Percentiles rank a stretch among this genome's conserved stretches.
Evolutionary conservation across 768 basidiomycete genomes (phyloP).

Genomic region (Rhodosporidiobolus odoratus): DNA sequence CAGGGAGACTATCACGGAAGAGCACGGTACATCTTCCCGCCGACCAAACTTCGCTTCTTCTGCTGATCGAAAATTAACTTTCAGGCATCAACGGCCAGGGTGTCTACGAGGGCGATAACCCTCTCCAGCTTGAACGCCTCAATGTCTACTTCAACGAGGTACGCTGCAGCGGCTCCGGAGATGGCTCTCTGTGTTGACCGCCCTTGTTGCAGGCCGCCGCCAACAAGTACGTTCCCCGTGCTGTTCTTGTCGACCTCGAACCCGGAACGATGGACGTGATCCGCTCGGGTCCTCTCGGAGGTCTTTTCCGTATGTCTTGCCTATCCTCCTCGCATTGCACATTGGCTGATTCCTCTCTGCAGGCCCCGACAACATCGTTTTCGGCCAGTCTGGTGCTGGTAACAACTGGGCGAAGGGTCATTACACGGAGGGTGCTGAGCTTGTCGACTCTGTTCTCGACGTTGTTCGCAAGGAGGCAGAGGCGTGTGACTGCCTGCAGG

Average conservation of each 20-base stretch:
- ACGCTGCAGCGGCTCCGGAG: slow-evolving; percentile 47
- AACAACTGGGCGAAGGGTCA: slow-evolving; percentile 98
- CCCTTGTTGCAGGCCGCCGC: slow-evolving; percentile 53
- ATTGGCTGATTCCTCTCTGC: not conserved
- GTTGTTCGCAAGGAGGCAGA: slow-evolving; percentile 99
- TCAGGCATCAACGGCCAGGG: slow-evolving; percentile 27
- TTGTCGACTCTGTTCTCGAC: slow-evolving; percentile 95
- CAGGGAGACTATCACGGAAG: slow-evolving; percentile 93
- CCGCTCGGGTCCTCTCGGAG: slow-evolving; percentile 52
- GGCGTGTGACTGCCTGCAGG: slow-evolving; percentile 93
- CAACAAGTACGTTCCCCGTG: slow-evolving; percentile 97
- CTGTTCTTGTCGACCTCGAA: slow-evolving; percentile 94
- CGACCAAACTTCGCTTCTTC: not conserved
- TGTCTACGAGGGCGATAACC: slow-evolving; percentile 79
- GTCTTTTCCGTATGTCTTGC: slow-evolving; percentile 77
- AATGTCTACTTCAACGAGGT: slow-evolving; percentile 94
- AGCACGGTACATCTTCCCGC: slow-evolving; percentile 60
- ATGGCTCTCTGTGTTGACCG: not conserved
- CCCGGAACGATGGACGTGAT: slow-evolving; percentile 63
- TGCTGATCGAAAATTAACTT: not conserved
- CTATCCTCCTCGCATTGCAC: not conserved
- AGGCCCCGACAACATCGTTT: slow-evolving; percentile 57
- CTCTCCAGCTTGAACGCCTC: slow-evolving; percentile 94
- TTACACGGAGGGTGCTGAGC: slow-evolving; percentile 93
- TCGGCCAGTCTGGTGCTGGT: slow-evolving; percentile 87